Evolutionary conservation across 176 grass and related monocot genomes (phyloP).

Genomic region (Oropetium thomaeum): DNA sequence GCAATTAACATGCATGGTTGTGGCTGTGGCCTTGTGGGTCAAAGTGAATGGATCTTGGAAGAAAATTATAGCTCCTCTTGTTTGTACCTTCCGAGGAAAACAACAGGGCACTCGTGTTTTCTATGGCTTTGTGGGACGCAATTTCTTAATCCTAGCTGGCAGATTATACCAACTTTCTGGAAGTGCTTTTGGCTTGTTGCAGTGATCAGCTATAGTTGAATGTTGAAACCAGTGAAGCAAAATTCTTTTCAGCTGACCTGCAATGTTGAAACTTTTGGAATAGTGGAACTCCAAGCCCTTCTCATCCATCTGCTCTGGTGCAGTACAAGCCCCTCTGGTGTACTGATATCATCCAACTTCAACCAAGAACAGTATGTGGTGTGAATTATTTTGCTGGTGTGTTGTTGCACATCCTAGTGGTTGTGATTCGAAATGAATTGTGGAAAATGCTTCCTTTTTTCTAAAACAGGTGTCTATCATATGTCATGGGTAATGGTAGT

Average conservation of each 20-base stretch:
- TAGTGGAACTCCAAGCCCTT: neutral
- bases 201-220: neutral
- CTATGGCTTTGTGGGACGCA: conserved; percentile 3
- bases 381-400: conserved; percentile 32
- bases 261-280: neutral
- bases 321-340: conserved; percentile 11
- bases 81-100: conserved; percentile 50
- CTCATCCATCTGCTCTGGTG: conserved; percentile 22
- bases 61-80: conserved; percentile 18
- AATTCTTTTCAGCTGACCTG: neutral
- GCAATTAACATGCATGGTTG: conserved; percentile 20
- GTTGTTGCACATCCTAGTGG: conserved; percentile 6
- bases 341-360: conserved; percentile 11
- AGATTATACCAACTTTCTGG: conserved; percentile 11
- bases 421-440: conserved; percentile 1
- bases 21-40: too few relatives aligned
- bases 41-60: conserved; percentile 36
- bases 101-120: conserved; percentile 18
- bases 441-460: neutral
- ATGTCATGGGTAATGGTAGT: neutral
- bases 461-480: neutral
- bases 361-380: conserved; percentile 34
- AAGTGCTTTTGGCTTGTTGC: neutral
- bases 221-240: neutral
- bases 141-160: neutral